A percentile compares a stretch with the other conserved stretches of the same genome.
Conservation (phyloP, 352 stramenopile genomes). For the Discostella stelligera region DNA sequence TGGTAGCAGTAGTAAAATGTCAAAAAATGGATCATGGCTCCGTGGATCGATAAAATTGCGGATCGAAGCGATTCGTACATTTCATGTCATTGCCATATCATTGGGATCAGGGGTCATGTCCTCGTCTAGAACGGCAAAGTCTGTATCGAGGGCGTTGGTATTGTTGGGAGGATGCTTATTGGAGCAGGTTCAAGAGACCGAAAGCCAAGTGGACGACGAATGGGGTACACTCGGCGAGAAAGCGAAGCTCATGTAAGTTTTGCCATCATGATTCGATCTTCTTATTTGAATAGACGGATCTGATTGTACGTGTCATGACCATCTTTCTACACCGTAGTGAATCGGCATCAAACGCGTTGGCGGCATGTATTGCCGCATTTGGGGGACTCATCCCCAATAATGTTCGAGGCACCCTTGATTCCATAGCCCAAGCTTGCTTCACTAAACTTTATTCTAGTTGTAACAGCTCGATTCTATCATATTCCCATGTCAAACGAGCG, state of each 20-base stretch:
- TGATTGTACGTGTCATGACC: background rate
- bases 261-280: background rate
- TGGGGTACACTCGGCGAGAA: conserved; percentile 57
- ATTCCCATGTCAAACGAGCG: conserved; percentile 39
- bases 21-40: conserved; percentile 41
- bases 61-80: conserved; percentile 44
- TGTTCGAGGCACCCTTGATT: conserved; percentile 44
- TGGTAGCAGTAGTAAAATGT: background rate
- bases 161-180: conserved; percentile 63
- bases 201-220: conserved; percentile 19
- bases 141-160: conserved; percentile 31
- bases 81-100: conserved; percentile 31
- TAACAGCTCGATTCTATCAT: conserved; percentile 24
- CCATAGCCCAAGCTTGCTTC: conserved; percentile 38
- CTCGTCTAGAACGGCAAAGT: conserved; percentile 26
- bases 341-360: conserved; percentile 31
- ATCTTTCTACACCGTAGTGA: conserved; percentile 22
- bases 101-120: conserved; percentile 60
- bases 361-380: conserved; percentile 42
- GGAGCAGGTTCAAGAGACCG: conserved; percentile 48
- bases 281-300: background rate
- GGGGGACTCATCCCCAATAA: conserved; percentile 44
- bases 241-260: conserved; percentile 54
- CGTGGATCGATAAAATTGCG: conserved; percentile 59
- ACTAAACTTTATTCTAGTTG: conserved; percentile 24